These are phyloP conservation scores for Penicillium sp. DNA, from an alignment of 2,329 filamentous ascomycete genomes.

Conservation along the genomic window DNA sequence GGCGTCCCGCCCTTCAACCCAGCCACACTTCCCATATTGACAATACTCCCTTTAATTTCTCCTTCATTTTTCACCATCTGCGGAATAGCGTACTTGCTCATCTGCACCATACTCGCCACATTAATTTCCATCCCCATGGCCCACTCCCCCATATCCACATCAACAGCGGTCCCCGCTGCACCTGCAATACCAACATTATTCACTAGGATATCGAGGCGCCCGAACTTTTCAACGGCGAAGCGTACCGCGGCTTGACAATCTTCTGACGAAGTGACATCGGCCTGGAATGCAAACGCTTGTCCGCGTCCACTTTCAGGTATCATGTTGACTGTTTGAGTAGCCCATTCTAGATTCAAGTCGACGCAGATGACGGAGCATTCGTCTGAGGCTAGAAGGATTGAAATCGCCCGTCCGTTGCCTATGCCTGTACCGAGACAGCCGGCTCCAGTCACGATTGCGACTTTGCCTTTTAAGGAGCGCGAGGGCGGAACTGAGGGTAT, in stretches of 20 bases:
- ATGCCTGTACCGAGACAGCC: no score
- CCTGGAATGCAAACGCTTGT: slow-evolving; percentile 30
- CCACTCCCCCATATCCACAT: slow-evolving; percentile 61
- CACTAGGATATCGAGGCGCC: slow-evolving; percentile 60
- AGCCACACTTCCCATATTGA: slow-evolving; percentile 63
- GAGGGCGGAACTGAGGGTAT: no score
- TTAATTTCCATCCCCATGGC: slow-evolving; percentile 59
- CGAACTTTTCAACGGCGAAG: slow-evolving; percentile 46
- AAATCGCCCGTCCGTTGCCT: no score
- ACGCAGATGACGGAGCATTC: slow-evolving; percentile 46
- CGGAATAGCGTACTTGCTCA: slow-evolving; percentile 61
- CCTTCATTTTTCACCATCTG: slow-evolving; percentile 56
- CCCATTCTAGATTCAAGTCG: slow-evolving; percentile 52
- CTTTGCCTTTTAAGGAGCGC: no score
- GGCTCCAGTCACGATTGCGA: no score
- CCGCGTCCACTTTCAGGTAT: slow-evolving; percentile 41
- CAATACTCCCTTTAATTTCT: slow-evolving; percentile 32
- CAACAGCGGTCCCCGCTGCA: slow-evolving; percentile 57
- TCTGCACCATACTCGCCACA: slow-evolving; percentile 63
- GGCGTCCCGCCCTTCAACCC: slow-evolving; percentile 51
- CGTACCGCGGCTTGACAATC: slow-evolving; percentile 51
- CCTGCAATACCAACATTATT: slow-evolving; percentile 65
- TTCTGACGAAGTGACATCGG: slow-evolving; percentile 54
- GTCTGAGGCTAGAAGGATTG: no score
- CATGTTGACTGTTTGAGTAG: slow-evolving; percentile 55